phyloP scores from a whole-genome alignment of 768 basidiomycete species.

The Hygrophorus russula region DNA sequence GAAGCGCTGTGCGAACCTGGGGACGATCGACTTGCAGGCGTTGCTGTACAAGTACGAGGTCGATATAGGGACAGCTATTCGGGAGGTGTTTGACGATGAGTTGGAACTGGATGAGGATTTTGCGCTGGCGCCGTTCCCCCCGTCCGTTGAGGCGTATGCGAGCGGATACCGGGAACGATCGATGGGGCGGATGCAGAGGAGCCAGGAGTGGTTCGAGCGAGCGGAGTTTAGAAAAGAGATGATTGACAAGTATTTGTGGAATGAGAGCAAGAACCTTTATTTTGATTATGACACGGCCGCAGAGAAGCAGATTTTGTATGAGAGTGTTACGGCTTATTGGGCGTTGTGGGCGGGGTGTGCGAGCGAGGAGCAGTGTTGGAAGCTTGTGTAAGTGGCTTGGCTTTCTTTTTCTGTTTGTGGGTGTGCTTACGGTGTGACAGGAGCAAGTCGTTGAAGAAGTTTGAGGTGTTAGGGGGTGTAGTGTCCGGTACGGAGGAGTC shows the following conservation, averaged over 20 bases:
- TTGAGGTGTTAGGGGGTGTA: conserved; percentile 90
- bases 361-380: conserved; percentile 89
- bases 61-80: conserved; percentile 96
- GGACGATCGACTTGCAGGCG: conserved; percentile 91
- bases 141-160: conserved; percentile 57
- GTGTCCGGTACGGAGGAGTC: conserved; percentile 97
- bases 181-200: conserved; percentile 49
- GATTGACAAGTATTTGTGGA: conserved; percentile 96
- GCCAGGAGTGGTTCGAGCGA: conserved; percentile 88
- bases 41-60: conserved; percentile 97
- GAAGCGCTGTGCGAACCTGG: conserved; percentile 94
- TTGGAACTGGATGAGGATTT: conserved; percentile 92
- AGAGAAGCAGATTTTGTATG: conserved; percentile 87
- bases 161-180: conserved; percentile 52
- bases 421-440: conserved; percentile 35
- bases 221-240: conserved; percentile 73
- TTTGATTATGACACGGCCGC: conserved; percentile 93
- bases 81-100: conserved; percentile 89
- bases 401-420: conserved; percentile 1
- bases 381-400: conserved; percentile 70
- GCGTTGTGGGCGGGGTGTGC: conserved; percentile 96
- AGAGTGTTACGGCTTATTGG: conserved; percentile 96
- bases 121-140: conserved; percentile 84
- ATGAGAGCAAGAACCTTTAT: conserved; percentile 88
- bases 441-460: conserved; percentile 81